Conservation (phyloP, 305 asterid species). For the Fraxinus paxiana region DNA sequence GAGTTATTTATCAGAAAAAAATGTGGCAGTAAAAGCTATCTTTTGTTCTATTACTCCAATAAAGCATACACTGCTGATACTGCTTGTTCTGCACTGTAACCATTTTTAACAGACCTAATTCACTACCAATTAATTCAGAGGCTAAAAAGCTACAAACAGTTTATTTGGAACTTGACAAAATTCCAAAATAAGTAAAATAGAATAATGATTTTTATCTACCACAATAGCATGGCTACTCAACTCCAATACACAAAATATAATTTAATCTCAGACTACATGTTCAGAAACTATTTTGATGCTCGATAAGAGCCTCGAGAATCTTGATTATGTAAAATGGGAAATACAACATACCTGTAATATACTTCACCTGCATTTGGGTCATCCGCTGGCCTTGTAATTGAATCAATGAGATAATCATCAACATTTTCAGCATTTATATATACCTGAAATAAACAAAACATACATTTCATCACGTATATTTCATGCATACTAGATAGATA, state of each 20-base stretch:
- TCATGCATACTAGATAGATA: neutral
- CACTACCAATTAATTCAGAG: neutral
- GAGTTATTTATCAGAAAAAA: neutral
- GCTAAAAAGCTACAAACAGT: neutral
- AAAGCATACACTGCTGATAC: neutral
- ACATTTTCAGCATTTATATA: conserved; percentile 71
- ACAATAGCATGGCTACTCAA: neutral
- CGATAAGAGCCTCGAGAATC: neutral
- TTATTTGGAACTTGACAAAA: neutral
- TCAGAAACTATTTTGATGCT: neutral
- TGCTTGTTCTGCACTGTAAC: neutral
- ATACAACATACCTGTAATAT: conserved; percentile 62
- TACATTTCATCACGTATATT: neutral
- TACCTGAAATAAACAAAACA: conserved; percentile 45
- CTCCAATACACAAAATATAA: neutral
- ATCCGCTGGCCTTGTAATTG: conserved; percentile 71
- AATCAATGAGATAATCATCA: conserved; percentile 73
- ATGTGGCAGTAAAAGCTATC: neutral
- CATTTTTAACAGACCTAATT: neutral
- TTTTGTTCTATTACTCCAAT: neutral
- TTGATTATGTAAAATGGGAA: neutral
- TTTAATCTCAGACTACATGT: neutral
- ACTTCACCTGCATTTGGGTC: conserved; percentile 94
- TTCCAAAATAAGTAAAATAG: neutral
- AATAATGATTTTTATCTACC: neutral